Evolutionary conservation across 1,284 basidiomycete species (phyloP).

Genomic region (Moesziomyces sp.): DNA sequence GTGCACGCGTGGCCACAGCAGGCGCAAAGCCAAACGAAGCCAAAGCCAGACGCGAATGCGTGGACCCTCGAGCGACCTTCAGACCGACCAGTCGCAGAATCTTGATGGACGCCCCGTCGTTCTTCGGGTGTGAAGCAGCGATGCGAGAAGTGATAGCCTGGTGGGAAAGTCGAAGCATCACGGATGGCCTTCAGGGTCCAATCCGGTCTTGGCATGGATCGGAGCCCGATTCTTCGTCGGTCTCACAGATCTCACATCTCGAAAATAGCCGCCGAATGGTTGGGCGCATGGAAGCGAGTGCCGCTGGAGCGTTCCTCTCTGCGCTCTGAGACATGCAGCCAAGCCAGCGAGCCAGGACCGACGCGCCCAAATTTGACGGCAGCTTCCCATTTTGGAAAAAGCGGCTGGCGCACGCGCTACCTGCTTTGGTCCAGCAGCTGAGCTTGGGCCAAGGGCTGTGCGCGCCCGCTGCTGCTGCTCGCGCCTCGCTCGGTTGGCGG

Average conservation of each 20-base stretch:
- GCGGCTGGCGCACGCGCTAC: background rate
- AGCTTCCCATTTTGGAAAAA: background rate
- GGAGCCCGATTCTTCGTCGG: too few species aligned
- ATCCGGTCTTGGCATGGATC: too few species aligned
- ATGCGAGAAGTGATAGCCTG: background rate
- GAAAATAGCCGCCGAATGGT: too few species aligned
- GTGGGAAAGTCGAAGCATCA: too few species aligned
- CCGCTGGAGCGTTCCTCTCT: background rate
- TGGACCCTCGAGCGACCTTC: background rate
- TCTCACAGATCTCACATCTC: too few species aligned
- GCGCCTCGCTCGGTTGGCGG: too few species aligned
- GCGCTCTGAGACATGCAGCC: background rate
- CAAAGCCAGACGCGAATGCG: background rate
- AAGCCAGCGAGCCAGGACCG: background rate
- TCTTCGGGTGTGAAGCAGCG: background rate
- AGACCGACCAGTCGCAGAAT: background rate
- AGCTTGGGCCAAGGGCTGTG: too few species aligned
- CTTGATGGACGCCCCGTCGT: background rate
- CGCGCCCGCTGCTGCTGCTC: too few species aligned
- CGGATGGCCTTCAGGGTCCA: too few species aligned
- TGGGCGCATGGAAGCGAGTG: too few species aligned
- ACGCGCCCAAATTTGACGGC: background rate
- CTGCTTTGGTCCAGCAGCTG: too few species aligned
- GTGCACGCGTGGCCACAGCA: background rate
- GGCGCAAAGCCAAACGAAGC: background rate